phyloP scores from a whole-genome alignment of 257 asterid species.

The Solanum bulbocastanum region DNA sequence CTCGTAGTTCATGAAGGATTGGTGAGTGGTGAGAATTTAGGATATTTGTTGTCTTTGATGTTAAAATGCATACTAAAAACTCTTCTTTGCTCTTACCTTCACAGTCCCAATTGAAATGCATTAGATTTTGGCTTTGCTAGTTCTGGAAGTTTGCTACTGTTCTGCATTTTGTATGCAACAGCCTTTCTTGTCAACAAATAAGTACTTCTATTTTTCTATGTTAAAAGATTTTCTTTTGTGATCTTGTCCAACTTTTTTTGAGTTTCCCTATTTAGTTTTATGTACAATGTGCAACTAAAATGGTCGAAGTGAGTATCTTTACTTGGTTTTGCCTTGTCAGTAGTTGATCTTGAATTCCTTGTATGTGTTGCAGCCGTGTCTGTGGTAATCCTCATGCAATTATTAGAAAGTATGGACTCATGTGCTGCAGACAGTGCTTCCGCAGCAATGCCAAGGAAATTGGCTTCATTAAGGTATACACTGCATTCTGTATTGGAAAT shows the following conservation, averaged over 20 bases:
- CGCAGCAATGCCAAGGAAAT: constrained; percentile 13
- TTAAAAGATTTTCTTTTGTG: neutral
- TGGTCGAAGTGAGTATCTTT: neutral
- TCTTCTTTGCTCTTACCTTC: neutral
- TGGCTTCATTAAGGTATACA: constrained; percentile 8
- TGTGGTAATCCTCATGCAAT: constrained; percentile 13
- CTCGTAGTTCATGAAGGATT: neutral
- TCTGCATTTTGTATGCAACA: neutral
- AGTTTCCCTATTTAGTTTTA: neutral
- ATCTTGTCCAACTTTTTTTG: neutral
- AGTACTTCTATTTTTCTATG: neutral
- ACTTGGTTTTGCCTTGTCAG: neutral
- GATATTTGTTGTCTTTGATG: neutral
- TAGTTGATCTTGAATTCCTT: neutral
- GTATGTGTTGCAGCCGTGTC: constrained; percentile 2
- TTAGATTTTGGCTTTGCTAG: neutral
- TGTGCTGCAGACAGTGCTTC: constrained; percentile 18
- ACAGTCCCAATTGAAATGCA: neutral
- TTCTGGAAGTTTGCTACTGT: neutral
- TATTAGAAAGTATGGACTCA: constrained; percentile 10
- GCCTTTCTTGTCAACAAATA: too few relatives aligned
- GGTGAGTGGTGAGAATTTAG: neutral
- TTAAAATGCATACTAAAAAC: neutral
- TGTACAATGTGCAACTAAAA: neutral
- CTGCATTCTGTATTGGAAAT: neutral